phyloP scores from a whole-genome alignment of 2,329 filamentous ascomycete species.

The Epichloe coenophiala region DNA sequence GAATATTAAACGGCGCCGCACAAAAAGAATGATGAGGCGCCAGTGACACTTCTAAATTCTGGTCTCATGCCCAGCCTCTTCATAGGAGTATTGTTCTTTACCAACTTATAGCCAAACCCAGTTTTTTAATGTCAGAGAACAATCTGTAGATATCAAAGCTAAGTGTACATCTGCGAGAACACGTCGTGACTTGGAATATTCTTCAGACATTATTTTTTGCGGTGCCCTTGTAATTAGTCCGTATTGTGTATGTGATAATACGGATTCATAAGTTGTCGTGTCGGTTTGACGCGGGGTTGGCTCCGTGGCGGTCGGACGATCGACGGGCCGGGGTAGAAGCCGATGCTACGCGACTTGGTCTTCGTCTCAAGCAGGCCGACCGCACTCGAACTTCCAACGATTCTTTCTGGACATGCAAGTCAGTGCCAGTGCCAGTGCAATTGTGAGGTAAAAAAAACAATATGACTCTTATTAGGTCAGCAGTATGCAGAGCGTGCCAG shows the following conservation, averaged over 20 bases:
- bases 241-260: background rate
- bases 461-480: conserved; percentile 20
- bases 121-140: conserved; percentile 22
- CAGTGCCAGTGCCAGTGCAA: background rate
- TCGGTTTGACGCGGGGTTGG: background rate
- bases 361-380: background rate
- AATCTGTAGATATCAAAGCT: conserved; percentile 17
- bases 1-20: conserved; percentile 58
- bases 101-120: conserved; percentile 21
- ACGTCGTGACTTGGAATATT: background rate
- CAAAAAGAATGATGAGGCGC: conserved; percentile 1
- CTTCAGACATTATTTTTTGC: background rate
- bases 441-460: background rate
- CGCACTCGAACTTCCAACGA: background rate
- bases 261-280: background rate
- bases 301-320: conserved; percentile 4
- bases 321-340: conserved; percentile 11
- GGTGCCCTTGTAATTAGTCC: background rate
- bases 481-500: conserved; percentile 26
- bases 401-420: background rate
- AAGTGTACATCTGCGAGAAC: background rate
- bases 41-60: conserved; percentile 10
- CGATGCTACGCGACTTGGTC: conserved; percentile 16
- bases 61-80: conserved; percentile 13
- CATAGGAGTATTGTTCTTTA: conserved; percentile 26